Conservation (phyloP, 208 protist genomes). For the Leishmania amazonensis region DNA sequence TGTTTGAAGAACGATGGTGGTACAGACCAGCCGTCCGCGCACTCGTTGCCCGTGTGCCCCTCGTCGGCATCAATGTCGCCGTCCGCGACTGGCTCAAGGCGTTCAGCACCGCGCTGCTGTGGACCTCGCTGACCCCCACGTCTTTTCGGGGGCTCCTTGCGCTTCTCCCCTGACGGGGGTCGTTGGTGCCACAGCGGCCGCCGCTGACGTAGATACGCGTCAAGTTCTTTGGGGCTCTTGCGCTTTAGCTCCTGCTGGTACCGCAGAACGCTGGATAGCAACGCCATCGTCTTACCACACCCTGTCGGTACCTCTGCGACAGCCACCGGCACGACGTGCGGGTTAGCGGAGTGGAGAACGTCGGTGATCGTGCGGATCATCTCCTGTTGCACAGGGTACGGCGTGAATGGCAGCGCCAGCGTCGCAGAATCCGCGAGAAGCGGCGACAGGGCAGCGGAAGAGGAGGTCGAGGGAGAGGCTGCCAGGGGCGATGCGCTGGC, state of each 20-base stretch:
- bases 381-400: conserved; percentile 87
- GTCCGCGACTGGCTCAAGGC: not conserved
- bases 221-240: conserved; percentile 94
- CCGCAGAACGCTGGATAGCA: conserved; percentile 91
- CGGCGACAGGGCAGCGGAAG: not conserved
- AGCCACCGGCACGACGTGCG: conserved; percentile 51
- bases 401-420: conserved; percentile 60
- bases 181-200: conserved; percentile 41
- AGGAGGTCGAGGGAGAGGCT: not conserved
- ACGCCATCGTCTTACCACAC: conserved; percentile 97
- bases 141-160: not conserved
- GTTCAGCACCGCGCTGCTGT: not conserved
- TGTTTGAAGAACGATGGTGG: conserved; percentile 58
- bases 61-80: not conserved
- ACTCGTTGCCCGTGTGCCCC: not conserved
- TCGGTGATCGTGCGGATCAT: conserved; percentile 85
- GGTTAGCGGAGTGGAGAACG: conserved; percentile 32
- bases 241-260: conserved; percentile 87
- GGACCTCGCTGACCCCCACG: not conserved
- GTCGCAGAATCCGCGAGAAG: conserved; percentile 4
- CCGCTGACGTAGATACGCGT: conserved; percentile 87
- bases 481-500: not conserved
- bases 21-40: conserved; percentile 35
- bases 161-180: not conserved
- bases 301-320: conserved; percentile 95